A percentile compares a stretch with the other conserved stretches of the same genome.
These are phyloP conservation scores for Begonia fuchsioides DNA, from an alignment of 306 rosid species.

Conservation along the genomic window DNA sequence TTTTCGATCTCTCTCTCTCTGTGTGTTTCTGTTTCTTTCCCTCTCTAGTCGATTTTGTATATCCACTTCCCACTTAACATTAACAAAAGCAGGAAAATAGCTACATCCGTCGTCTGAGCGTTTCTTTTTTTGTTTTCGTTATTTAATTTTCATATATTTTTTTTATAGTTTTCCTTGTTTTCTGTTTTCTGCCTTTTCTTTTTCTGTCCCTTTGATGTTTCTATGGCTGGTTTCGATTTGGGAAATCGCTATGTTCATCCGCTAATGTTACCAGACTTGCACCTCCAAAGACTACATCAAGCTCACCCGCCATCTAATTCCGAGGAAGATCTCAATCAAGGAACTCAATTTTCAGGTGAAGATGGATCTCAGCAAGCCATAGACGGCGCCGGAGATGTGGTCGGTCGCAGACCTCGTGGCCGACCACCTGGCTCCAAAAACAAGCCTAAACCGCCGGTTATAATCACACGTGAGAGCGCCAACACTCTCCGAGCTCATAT, in stretches of 20 bases:
- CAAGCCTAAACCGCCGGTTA: conserved; percentile 9
- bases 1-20: background rate
- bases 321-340: no score
- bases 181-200: background rate
- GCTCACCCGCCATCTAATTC: background rate
- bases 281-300: background rate
- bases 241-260: conserved; percentile 5
- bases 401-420: conserved; percentile 8
- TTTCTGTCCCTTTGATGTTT: background rate
- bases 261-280: background rate
- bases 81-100: background rate
- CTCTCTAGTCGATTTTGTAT: background rate
- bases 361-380: background rate
- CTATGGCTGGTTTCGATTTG: no score
- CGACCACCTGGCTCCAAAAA: conserved; percentile 12
- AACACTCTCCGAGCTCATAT: conserved; percentile 12
- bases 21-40: no score
- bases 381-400: background rate
- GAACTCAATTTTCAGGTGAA: no score
- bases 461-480: conserved; percentile 13
- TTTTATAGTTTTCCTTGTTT: background rate
- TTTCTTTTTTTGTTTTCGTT: background rate
- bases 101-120: background rate
- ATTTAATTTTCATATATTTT: no score
- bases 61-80: background rate